phyloP scores from a whole-genome alignment of 805 yeast species.

The Ogataea dorogensis region DNA sequence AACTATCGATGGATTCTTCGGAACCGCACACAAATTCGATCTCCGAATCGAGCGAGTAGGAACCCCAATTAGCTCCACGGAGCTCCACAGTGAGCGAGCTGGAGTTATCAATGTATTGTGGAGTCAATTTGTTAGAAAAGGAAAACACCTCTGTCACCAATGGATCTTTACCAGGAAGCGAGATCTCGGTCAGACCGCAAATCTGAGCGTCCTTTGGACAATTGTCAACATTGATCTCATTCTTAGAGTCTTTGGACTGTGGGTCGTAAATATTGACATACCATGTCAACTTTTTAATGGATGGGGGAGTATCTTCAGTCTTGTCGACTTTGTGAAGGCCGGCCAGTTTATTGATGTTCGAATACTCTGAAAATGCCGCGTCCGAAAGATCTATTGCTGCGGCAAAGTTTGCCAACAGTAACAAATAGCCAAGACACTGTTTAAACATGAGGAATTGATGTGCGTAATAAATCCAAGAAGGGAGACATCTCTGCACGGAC shows the following conservation, averaged over 20 bases:
- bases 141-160: constrained; percentile 62
- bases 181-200: constrained; percentile 68
- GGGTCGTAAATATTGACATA: constrained; percentile 68
- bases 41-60: constrained; percentile 44
- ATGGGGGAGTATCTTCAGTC: constrained; percentile 73
- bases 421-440: not conserved
- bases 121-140: constrained; percentile 43
- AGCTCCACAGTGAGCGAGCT: constrained; percentile 40
- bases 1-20: constrained; percentile 27
- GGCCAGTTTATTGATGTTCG: constrained; percentile 43
- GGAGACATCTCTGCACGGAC: constrained; percentile 8
- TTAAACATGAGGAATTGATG: constrained; percentile 4
- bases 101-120: constrained; percentile 29
- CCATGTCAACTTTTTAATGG: constrained; percentile 62
- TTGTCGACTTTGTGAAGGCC: constrained; percentile 46
- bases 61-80: constrained; percentile 71
- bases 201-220: constrained; percentile 75
- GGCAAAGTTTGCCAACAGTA: constrained; percentile 5
- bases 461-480: constrained; percentile 3
- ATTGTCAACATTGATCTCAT: constrained; percentile 37
- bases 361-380: constrained; percentile 37
- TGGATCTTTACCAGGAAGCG: constrained; percentile 47
- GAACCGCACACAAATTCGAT: constrained; percentile 48
- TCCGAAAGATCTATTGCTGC: constrained; percentile 29
- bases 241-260: constrained; percentile 33